Conservation (phyloP, 2,329 filamentous ascomycete species). For the Lasiodiplodia gonubiensis region DNA sequence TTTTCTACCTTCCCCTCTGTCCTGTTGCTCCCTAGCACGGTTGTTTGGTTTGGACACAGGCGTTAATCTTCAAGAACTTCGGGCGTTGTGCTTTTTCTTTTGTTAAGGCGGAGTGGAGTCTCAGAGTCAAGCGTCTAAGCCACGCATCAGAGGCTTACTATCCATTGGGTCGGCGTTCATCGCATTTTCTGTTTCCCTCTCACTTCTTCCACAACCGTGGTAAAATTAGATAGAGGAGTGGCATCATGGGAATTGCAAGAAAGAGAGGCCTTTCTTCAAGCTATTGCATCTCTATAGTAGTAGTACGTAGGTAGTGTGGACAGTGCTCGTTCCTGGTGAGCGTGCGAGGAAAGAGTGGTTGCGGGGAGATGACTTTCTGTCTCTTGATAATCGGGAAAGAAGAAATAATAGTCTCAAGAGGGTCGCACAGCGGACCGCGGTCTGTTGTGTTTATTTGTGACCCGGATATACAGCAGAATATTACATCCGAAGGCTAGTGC, state of each 20-base stretch:
- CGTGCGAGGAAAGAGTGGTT: background rate
- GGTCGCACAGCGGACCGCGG: no score
- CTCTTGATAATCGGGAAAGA: background rate
- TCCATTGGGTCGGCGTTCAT: background rate
- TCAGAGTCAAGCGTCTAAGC: background rate
- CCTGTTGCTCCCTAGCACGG: background rate
- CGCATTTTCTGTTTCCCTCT: background rate
- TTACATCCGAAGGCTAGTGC: no score
- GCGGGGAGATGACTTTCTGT: background rate
- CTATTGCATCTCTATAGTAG: background rate
- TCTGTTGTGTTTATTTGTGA: background rate
- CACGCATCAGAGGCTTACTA: background rate
- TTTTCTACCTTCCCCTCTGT: background rate
- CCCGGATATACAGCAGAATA: no score
- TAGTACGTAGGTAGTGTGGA: background rate
- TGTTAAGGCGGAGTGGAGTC: background rate
- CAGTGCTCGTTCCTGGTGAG: background rate
- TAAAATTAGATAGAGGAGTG: background rate
- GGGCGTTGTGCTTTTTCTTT: background rate
- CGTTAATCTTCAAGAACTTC: background rate
- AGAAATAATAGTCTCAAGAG: background rate
- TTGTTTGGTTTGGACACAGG: background rate
- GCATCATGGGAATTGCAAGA: background rate
- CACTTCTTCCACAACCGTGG: background rate
- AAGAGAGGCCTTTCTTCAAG: background rate